Evolutionary conservation across 495 filamentous ascomycete species (phyloP), one percentile per base, ranked within the genome.

Genomic region (Aspergillus nidulans): DNA sequence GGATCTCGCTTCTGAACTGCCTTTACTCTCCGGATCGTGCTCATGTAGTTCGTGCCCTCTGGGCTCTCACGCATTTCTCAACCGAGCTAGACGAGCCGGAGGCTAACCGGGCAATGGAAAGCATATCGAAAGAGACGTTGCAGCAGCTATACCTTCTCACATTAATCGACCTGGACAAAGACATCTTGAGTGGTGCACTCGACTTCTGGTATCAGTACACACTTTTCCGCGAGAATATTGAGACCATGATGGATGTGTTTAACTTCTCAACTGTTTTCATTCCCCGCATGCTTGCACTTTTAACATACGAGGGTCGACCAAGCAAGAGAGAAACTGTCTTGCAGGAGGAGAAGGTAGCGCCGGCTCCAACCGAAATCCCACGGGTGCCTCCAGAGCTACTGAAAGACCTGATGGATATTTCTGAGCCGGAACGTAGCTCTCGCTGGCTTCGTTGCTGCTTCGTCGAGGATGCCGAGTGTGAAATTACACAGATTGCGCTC

Each of bases 121-220:
- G 81, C 53, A 82, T 97, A n/a, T 82, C 90, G 0, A 71, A 77
- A 23, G 49, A 71, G 5, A 79, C 81, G 4, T 68, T 97, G 7
- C 77, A 84, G 54, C 83, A 83, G 32, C 77, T 97, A 57, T 85
- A 84, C 58, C 82, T 88, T 59, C 91, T 89, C 77, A 83, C 91
- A 3, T 72, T 97, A 19, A 79, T 96, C 15, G 90, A 96, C 52
- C 56, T 69, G 46, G 95, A 99, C 63, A 90, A 95, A 56, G 95
- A 97, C 53, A 77, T 99, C 6, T 76, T 91, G 56, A 85, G 85
- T 47, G 89, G 90, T 25, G 90, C 87, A 52, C 78, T 97, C 20
- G 95, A 97, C 68, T 95, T 99, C 65, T 82, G 96, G 56, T 97
- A 97, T 63, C 91, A 96, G 65, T 99, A 89, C 65, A 96, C 92